Evolutionary conservation across 306 rosid genomes (phyloP), one percentile per base, ranked within the genome.

Genomic region (Vigna unguiculata): DNA sequence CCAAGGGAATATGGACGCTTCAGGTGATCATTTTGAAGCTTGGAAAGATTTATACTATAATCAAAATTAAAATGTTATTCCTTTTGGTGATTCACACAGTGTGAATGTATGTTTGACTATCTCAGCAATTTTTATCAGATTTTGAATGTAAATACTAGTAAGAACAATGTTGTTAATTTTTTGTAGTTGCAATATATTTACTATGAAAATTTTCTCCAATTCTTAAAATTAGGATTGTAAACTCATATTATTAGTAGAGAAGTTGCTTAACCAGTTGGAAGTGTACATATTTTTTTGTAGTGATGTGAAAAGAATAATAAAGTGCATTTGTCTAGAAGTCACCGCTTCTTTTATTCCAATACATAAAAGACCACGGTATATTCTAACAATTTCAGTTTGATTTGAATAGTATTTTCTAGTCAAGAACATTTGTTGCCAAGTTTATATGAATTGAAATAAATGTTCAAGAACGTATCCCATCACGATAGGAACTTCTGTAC

Each of bases 1-100:
- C 97, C 63, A 95, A 87, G 80, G 99, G 99, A 81, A 92, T 95
- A 80, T 95, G 97, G 97, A 95, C 99, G 0, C 97, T 95, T 79
- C 99, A 95, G 97, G 97, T 86, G 85, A 77, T 78, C 57, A 48
- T 78, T 72, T 32, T 54, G 34, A 81, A 65, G 59, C 75, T 77
- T 17, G 63, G 21, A 25, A 28, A 62, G 41, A 19, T 55, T 71
- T 43, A 40, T 69, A 16, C 61, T 24, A 47, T 24, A 19, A 3
- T 51, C 4, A 4, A 66, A 63, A 45, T 53, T 54, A 32, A 60
- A 9, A 4, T 4, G 36, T 77, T 74, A 54, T 75, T 19, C 36
- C 49, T 41, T 57, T 60, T 17, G 38, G 41, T 24, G 51, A 62
- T 64, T 36, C 73, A 43, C 38, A 46, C 20, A 52, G 65, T 19